Conservation (phyloP, 768 basidiomycete genomes). For the Postia placenta region DNA sequence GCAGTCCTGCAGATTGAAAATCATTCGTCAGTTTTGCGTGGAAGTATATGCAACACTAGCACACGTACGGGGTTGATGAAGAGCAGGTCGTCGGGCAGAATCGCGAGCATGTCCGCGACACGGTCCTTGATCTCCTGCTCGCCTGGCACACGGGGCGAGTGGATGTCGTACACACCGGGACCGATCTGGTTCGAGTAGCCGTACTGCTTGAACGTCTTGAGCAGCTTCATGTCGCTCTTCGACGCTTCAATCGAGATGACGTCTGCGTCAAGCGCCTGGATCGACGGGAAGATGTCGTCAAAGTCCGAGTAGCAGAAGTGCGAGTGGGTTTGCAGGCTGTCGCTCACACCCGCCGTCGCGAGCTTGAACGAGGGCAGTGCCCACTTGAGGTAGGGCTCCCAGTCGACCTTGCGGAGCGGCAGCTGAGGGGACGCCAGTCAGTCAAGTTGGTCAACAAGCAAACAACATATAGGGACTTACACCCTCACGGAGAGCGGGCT, state of each 20-base stretch:
- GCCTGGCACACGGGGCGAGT: slow-evolving; percentile 95
- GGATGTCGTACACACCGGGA: slow-evolving; percentile 98
- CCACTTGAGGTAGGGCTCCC: slow-evolving; percentile 96
- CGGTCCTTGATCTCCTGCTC: slow-evolving; percentile 94
- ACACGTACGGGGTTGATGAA: slow-evolving; percentile 79
- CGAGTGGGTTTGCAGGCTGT: slow-evolving; percentile 94
- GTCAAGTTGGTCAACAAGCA: slow-evolving; percentile 7
- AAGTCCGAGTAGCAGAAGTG: slow-evolving; percentile 99
- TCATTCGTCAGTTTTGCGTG: not conserved
- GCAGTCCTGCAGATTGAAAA: slow-evolving; percentile 59
- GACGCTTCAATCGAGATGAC: slow-evolving; percentile 99
- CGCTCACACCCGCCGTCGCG: slow-evolving; percentile 90
- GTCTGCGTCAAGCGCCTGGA: slow-evolving; percentile 94
- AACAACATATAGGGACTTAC: slow-evolving; percentile 45
- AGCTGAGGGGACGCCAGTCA: slow-evolving; percentile 54
- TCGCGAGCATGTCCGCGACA: slow-evolving; percentile 74
- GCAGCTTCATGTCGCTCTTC: slow-evolving; percentile 97
- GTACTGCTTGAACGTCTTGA: slow-evolving; percentile 91
- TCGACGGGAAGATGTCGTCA: slow-evolving; percentile 96
- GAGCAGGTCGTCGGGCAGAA: slow-evolving; percentile 75
- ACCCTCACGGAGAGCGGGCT: slow-evolving; percentile 99
- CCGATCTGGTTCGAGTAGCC: slow-evolving; percentile 97
- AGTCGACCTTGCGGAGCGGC: slow-evolving; percentile 93
- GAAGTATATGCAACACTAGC: slow-evolving; percentile 4
- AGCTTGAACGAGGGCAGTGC: slow-evolving; percentile 99